Evolutionary conservation across 1,284 basidiomycete species (phyloP).

Genomic region (Hemileia vastatrix): DNA sequence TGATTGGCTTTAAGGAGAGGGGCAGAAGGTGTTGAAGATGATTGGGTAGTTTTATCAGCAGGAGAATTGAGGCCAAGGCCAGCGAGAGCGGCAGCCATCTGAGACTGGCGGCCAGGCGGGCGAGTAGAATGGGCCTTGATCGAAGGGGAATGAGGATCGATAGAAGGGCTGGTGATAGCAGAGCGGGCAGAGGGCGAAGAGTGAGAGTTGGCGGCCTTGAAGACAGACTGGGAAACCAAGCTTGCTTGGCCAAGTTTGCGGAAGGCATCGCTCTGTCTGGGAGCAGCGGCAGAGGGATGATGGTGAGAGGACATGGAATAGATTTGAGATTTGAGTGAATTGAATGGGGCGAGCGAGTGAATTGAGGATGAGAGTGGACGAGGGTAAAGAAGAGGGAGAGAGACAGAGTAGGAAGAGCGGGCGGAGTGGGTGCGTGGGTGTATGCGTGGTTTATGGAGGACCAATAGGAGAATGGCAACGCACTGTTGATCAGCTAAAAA

Average conservation of each 20-base stretch:
- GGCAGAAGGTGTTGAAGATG: background rate
- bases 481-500: too few species aligned
- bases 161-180: background rate
- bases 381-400: too few species aligned
- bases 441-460: too few species aligned
- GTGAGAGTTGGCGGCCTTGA: conserved; percentile 7
- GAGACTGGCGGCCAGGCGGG: conserved; percentile 10
- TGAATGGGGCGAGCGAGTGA: too few species aligned
- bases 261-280: conserved; percentile 21
- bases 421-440: too few species aligned
- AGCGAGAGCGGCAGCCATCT: conserved; percentile 20
- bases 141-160: conserved; percentile 1
- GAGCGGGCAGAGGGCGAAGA: background rate
- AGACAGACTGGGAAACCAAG: conserved; percentile 16
- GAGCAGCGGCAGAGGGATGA: conserved; percentile 18
- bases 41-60: background rate
- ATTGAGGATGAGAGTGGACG: too few species aligned
- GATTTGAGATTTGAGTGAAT: background rate
- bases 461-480: too few species aligned
- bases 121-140: too few species aligned
- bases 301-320: background rate
- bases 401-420: too few species aligned
- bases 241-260: conserved; percentile 18
- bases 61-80: conserved; percentile 10
- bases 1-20: background rate